Conservation (phyloP, 2,329 filamentous ascomycete genomes). For the Apiospora phragmitis region DNA sequence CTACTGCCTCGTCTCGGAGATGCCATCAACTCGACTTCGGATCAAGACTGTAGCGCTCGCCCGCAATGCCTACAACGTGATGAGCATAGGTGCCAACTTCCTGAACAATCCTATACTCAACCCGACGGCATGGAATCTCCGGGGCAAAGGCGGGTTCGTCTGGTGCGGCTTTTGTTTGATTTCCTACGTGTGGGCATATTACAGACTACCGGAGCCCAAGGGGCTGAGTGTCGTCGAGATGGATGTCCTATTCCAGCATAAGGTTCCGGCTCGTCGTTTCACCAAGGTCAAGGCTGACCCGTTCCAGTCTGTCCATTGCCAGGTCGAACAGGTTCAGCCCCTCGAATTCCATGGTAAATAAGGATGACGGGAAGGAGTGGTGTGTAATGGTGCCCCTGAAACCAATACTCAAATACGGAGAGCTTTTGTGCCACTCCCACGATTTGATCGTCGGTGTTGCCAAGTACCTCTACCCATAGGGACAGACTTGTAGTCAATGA, state of each 20-base stretch:
- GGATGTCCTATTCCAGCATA: constrained; percentile 40
- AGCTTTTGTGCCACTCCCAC: background rate
- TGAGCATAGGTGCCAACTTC: constrained; percentile 36
- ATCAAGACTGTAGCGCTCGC: constrained; percentile 17
- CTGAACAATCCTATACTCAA: constrained; percentile 33
- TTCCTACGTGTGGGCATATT: constrained; percentile 39
- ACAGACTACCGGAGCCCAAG: constrained; percentile 41
- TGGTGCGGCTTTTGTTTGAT: constrained; percentile 33
- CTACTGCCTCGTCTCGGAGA: constrained; percentile 44
- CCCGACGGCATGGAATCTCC: constrained; percentile 26
- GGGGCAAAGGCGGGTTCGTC: constrained; percentile 24
- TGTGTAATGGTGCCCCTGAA: background rate
- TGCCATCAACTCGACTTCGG: constrained; percentile 38
- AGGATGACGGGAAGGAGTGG: background rate
- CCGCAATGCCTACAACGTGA: constrained; percentile 38
- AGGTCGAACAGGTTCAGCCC: background rate
- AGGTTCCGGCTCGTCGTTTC: background rate
- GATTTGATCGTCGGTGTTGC: background rate
- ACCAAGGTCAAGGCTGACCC: background rate
- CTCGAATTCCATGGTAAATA: background rate
- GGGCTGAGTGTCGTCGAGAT: constrained; percentile 44
- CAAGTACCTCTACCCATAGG: background rate
- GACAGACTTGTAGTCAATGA: background rate
- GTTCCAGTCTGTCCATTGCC: background rate
- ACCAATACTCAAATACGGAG: background rate